Evolutionary conservation across 1,284 basidiomycete genomes (phyloP).

Genomic region (Melanopsichium pennsylvanicum): DNA sequence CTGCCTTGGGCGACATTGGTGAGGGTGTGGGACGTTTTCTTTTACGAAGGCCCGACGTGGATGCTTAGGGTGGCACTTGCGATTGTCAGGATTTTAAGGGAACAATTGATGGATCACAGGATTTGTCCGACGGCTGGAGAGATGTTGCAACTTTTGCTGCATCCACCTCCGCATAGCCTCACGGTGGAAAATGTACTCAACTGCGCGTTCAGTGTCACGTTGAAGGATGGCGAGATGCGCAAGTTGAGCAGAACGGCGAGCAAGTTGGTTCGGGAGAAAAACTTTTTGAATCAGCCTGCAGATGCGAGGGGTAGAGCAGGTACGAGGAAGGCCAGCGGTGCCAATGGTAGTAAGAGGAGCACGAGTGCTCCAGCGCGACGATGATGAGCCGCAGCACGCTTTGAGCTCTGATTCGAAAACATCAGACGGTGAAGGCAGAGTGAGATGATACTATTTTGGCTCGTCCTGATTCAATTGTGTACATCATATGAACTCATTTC

Average conservation of each 20-base stretch:
- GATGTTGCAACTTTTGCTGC: constrained; percentile 70
- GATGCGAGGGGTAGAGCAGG: constrained; percentile 22
- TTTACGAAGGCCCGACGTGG: constrained; percentile 77
- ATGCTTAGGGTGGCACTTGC: constrained; percentile 81
- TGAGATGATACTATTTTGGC: too few relatives aligned
- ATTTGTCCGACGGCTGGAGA: constrained; percentile 68
- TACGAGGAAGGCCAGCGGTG: background rate
- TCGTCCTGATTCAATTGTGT: too few relatives aligned
- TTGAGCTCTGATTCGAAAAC: too few relatives aligned
- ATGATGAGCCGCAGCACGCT: too few relatives aligned
- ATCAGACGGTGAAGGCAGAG: too few relatives aligned
- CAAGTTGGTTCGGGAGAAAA: constrained; percentile 54
- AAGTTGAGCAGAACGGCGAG: constrained; percentile 70
- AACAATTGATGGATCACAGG: constrained; percentile 72
- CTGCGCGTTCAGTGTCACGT: constrained; percentile 73
- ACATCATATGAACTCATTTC: too few relatives aligned
- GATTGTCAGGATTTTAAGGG: constrained; percentile 71
- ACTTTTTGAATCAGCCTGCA: constrained; percentile 29
- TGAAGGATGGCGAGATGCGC: constrained; percentile 82
- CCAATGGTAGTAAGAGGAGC: constrained; percentile 10
- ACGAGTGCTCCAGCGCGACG: constrained; percentile 31
- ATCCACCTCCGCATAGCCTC: constrained; percentile 68
- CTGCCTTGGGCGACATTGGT: constrained; percentile 80
- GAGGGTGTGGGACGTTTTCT: constrained; percentile 85
- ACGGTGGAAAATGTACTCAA: constrained; percentile 71